phyloP scores from a whole-genome alignment of 1,284 basidiomycete genomes.

The Pseudozyma sp. region DNA sequence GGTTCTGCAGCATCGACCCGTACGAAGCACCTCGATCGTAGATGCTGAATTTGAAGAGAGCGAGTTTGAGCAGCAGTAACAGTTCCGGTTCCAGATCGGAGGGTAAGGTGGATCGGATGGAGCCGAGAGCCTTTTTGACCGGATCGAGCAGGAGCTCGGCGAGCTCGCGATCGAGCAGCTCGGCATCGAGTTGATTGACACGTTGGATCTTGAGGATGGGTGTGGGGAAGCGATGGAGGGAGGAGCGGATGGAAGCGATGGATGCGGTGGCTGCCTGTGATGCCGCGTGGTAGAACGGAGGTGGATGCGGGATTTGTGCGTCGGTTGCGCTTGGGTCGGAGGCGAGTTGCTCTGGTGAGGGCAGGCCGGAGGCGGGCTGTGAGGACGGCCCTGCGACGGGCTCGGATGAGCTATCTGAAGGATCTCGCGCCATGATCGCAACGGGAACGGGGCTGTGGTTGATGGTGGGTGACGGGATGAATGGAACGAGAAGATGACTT shows the following conservation, averaged over 20 bases:
- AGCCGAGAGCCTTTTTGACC: conserved; percentile 77
- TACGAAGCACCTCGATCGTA: conserved; percentile 86
- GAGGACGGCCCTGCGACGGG: conserved; percentile 34
- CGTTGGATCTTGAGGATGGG: conserved; percentile 70
- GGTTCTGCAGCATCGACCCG: conserved; percentile 89
- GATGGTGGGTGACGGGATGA: neutral
- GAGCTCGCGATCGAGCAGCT: conserved; percentile 90
- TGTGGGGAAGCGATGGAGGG: conserved; percentile 60
- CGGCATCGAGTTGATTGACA: conserved; percentile 91
- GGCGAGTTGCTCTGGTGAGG: conserved; percentile 28
- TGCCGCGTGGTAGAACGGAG: conserved; percentile 58
- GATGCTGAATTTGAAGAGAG: conserved; percentile 85
- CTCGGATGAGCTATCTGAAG: conserved; percentile 1
- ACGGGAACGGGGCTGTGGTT: neutral
- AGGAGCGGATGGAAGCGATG: conserved; percentile 52
- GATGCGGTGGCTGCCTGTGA: conserved; percentile 46
- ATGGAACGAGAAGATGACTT: neutral
- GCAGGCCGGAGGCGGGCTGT: conserved; percentile 14
- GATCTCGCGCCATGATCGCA: conserved; percentile 19
- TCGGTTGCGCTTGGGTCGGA: conserved; percentile 33
- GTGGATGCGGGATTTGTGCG: conserved; percentile 33
- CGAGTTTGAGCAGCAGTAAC: conserved; percentile 78
- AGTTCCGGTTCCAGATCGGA: conserved; percentile 84
- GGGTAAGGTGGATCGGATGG: conserved; percentile 75
- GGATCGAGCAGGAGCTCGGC: conserved; percentile 84